These are phyloP conservation scores for Grammothele lineata DNA, from an alignment of 768 basidiomycete species.

Conservation along the genomic window DNA sequence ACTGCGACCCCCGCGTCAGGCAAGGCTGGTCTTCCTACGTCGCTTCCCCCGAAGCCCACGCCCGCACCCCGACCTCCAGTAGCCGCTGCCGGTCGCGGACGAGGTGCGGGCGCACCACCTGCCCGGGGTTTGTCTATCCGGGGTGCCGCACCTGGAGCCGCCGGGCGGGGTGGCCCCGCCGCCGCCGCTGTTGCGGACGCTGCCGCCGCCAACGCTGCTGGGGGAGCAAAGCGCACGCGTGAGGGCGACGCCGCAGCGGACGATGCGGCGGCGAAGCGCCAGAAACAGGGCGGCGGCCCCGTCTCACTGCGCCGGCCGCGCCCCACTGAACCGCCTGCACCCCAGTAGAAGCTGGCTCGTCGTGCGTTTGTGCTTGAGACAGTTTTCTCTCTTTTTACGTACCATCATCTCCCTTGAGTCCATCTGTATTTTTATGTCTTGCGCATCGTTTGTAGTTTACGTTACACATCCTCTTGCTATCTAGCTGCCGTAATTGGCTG, in stretches of 20 bases:
- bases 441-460: background rate
- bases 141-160: slow-evolving; percentile 25
- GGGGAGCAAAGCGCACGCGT: slow-evolving; percentile 51
- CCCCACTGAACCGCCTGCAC: slow-evolving; percentile 14
- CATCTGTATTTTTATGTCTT: background rate
- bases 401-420: too few relatives aligned
- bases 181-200: slow-evolving; percentile 21
- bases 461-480: background rate
- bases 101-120: slow-evolving; percentile 12
- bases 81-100: slow-evolving; percentile 30
- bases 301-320: slow-evolving; percentile 23
- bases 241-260: slow-evolving; percentile 44
- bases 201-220: slow-evolving; percentile 28
- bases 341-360: slow-evolving; percentile 3
- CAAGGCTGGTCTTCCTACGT: slow-evolving; percentile 16
- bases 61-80: slow-evolving; percentile 24
- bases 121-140: slow-evolving; percentile 21
- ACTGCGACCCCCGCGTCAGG: slow-evolving; percentile 22
- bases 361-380: too few relatives aligned
- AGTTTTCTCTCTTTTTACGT: background rate
- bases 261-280: slow-evolving; percentile 61
- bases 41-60: slow-evolving; percentile 20
- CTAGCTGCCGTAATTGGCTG: background rate
- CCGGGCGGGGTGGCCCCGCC: slow-evolving; percentile 28
- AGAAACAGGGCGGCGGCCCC: slow-evolving; percentile 50